Conservation (phyloP, 352 stramenopile genomes). For the Pythium phragmitis region DNA sequence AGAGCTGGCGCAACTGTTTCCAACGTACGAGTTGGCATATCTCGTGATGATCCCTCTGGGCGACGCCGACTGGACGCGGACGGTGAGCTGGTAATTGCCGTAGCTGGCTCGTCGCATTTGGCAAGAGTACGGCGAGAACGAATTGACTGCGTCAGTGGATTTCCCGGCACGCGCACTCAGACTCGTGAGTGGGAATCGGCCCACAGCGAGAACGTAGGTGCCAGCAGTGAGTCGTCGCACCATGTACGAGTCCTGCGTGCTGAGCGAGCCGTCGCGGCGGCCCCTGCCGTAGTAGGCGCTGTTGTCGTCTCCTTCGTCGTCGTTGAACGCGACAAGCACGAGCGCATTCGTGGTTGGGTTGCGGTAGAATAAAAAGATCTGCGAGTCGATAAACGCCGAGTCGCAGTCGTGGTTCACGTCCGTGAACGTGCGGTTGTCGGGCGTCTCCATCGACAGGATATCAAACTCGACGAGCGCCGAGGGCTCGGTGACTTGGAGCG, state of each 20-base stretch:
- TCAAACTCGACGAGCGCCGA: conserved; percentile 61
- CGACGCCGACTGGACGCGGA: conserved; percentile 45
- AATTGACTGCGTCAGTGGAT: conserved; percentile 36
- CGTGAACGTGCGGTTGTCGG: conserved; percentile 41
- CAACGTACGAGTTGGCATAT: conserved; percentile 63
- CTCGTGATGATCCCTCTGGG: conserved; percentile 34
- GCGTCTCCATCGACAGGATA: conserved; percentile 63
- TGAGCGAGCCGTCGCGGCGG: conserved; percentile 49
- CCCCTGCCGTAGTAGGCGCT: conserved; percentile 38
- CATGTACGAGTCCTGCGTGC: conserved; percentile 58
- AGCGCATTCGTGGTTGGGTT: conserved; percentile 27
- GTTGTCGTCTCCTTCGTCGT: conserved; percentile 67
- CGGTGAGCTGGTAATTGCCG: conserved; percentile 67
- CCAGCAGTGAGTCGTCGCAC: conserved; percentile 41
- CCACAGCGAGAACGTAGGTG: conserved; percentile 58
- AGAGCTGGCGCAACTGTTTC: conserved; percentile 50
- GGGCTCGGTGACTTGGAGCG: conserved; percentile 36
- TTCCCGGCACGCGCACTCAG: conserved; percentile 33
- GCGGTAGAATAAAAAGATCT: conserved; percentile 48
- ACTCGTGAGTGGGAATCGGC: conserved; percentile 53
- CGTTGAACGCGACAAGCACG: conserved; percentile 50
- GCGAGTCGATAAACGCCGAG: conserved; percentile 70
- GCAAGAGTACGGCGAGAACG: conserved; percentile 62
- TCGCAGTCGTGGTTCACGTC: conserved; percentile 75
- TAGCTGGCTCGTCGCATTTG: conserved; percentile 56